Base-by-base conservation (phyloP, 345 rosid species). In the Gossypium arboreum region DNA sequence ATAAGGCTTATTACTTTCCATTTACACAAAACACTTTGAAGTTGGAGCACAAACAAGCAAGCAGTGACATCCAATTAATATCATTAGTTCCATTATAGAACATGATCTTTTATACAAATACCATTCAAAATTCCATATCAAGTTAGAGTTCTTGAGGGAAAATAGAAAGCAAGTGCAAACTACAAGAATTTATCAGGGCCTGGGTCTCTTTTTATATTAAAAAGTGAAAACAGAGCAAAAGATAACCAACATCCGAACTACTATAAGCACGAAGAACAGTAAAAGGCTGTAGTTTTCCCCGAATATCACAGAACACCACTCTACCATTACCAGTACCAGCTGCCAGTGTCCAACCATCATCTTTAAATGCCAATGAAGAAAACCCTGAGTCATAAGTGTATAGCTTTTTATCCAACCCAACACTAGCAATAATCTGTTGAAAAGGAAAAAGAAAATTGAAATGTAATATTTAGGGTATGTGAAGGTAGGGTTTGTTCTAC, bases 361-460 rank as follows among this genome's bases (percentile, higher is more conserved):
- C 99, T 84, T 88, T 90, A 84, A 86, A 93, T 71, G 97, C 94
- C 86, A 96, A 79, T n/a, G 99, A 96, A 78, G 99, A 91, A 81
- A 96, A 93, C 78, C 97, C 91, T 50, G 93, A 82, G 76, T 95
- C 99, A 73, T 85, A 96, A 54, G 91, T 91, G 79, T 96, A 93
- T 58, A 96, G 81, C 85, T 93, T 96, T 80, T 93, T 93, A 84
- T 96, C 98, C 84, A 93, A 81, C 71, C 99, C 99, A 81, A 96
- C 91, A 73, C 97, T 96, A 68, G 92, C 94, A 71, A 96, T 88
- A 62, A 87, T 88, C 99, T 96, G 93, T 79, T 71, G 79, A 61
- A 45, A 55, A 16, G 60, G 39, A 34, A 54, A 76, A 73, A 54
- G 73, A 56, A 56, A 66, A 66, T 68, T 61, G 51, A 64, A 70